A percentile compares a stretch with the other conserved stretches of the same genome.
These are phyloP conservation scores for Anethum foeniculum DNA, from an alignment of 140 eudicot species.

Conservation along the genomic window DNA sequence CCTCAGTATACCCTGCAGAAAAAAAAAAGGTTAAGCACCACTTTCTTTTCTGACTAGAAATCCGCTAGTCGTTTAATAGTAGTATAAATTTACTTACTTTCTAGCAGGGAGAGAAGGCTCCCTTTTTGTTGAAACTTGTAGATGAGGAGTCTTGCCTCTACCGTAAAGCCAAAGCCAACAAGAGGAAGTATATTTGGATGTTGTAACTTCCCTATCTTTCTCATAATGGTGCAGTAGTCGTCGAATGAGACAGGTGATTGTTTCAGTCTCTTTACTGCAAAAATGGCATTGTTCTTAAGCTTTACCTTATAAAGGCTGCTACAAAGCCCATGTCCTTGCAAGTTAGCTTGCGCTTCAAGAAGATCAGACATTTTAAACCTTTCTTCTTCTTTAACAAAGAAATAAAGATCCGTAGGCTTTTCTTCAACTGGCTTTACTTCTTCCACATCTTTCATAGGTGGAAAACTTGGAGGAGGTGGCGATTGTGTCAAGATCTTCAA, in stretches of 20 bases:
- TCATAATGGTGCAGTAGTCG: conserved; percentile 41
- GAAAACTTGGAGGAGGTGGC: conserved; percentile 20
- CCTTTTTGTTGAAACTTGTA: conserved; percentile 56
- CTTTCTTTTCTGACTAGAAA: neutral
- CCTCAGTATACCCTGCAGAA: conserved; percentile 39
- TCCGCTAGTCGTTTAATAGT: neutral
- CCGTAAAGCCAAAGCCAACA: conserved; percentile 42
- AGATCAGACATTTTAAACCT: conserved; percentile 51
- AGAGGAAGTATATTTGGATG: conserved; percentile 63
- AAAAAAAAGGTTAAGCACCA: neutral
- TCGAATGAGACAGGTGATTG: conserved; percentile 34
- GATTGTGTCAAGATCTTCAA: conserved; percentile 13
- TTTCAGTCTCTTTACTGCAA: conserved; percentile 61
- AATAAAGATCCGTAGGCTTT: conserved; percentile 33
- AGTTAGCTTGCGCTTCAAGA: conserved; percentile 56
- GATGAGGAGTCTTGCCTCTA: conserved; percentile 48
- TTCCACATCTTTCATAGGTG: conserved; percentile 21
- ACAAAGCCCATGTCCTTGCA: conserved; percentile 45
- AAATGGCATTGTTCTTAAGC: conserved; percentile 32
- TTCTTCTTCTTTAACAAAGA: conserved; percentile 48
- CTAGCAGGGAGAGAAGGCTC: conserved; percentile 48
- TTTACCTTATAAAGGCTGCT: conserved; percentile 69
- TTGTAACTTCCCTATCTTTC: conserved; percentile 38
- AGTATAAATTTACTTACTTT: conserved; percentile 29
- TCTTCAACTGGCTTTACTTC: conserved; percentile 18